Conservation (phyloP, 768 basidiomycete genomes). For the Trametes cinnabarina region DNA sequence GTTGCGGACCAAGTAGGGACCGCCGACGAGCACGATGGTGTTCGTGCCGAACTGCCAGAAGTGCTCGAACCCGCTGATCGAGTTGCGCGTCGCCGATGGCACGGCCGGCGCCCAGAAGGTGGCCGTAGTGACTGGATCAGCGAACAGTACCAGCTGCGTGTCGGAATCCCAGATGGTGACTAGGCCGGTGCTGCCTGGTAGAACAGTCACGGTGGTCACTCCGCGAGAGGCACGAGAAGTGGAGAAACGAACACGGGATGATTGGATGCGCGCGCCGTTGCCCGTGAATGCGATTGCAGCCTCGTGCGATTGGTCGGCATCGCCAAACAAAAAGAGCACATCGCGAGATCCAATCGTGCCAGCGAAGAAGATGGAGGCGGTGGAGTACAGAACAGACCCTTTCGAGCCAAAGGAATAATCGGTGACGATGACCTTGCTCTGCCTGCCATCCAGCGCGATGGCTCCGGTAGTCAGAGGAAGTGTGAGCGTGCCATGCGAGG, state of each 20-base stretch:
- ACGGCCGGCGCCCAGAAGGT: conserved; percentile 79
- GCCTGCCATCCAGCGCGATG: conserved; percentile 64
- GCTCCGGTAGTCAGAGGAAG: conserved; percentile 53
- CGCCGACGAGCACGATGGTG: conserved; percentile 52
- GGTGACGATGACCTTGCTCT: conserved; percentile 71
- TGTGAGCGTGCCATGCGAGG: conserved; percentile 48
- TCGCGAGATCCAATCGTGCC: conserved; percentile 43
- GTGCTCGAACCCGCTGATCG: conserved; percentile 41
- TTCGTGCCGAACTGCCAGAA: conserved; percentile 79
- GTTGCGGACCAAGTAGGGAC: conserved; percentile 47
- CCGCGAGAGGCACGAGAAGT: conserved; percentile 19
- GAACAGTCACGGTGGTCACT: conserved; percentile 50
- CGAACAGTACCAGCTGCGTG: conserved; percentile 64
- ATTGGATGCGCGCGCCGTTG: conserved; percentile 9
- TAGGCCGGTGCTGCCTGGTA: conserved; percentile 55
- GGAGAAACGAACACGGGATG: conserved; percentile 29
- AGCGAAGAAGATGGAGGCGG: conserved; percentile 70
- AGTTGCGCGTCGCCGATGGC: conserved; percentile 32
- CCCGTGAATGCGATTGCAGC: conserved; percentile 30
- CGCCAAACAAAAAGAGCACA: conserved; percentile 41
- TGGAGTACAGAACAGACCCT: conserved; percentile 63
- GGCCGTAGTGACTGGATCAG: conserved; percentile 61
- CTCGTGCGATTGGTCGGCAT: conserved; percentile 34
- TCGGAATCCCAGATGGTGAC: conserved; percentile 66
- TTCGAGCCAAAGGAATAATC: conserved; percentile 65